These are phyloP conservation scores for Termitomyces sp. DNA, from an alignment of 768 basidiomycete species.

Conservation along the genomic window DNA sequence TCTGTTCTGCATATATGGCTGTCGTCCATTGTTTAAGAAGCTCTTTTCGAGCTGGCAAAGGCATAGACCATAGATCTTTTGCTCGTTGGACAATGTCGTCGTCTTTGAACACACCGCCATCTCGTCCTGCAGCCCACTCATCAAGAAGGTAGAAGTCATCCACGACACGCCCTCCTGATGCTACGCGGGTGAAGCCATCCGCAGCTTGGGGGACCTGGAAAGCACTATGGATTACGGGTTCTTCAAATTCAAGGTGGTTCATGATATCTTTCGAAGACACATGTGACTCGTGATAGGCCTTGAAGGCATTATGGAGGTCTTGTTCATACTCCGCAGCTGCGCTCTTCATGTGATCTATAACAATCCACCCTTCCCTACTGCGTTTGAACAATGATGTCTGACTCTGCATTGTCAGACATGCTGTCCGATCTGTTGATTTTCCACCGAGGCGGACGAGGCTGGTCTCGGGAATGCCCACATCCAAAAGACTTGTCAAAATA, in stretches of 20 bases:
- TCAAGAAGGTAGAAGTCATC: conserved; percentile 2
- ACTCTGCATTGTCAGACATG: not conserved
- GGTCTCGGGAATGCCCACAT: not conserved
- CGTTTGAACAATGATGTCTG: not conserved
- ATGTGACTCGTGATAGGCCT: not conserved
- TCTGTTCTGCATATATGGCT: conserved; percentile 3
- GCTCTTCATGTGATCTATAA: not conserved
- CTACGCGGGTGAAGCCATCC: not conserved
- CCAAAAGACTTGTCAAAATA: not conserved
- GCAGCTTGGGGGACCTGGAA: not conserved
- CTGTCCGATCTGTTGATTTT: not conserved
- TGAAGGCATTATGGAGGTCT: not conserved
- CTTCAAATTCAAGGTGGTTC: conserved; percentile 6
- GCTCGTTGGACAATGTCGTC: not conserved
- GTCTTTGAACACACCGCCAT: not conserved
- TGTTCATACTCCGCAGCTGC: not conserved
- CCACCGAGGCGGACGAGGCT: not conserved
- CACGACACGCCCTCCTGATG: not conserved
- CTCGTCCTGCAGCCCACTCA: conserved; percentile 1
- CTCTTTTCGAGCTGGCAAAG: not conserved
- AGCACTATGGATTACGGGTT: not conserved
- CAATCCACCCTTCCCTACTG: not conserved
- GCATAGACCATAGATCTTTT: conserved; percentile 6
- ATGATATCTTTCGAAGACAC: not conserved
- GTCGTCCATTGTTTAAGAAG: not conserved